Conservation (phyloP, 2,329 filamentous ascomycete genomes). For the Xylaria sp. region DNA sequence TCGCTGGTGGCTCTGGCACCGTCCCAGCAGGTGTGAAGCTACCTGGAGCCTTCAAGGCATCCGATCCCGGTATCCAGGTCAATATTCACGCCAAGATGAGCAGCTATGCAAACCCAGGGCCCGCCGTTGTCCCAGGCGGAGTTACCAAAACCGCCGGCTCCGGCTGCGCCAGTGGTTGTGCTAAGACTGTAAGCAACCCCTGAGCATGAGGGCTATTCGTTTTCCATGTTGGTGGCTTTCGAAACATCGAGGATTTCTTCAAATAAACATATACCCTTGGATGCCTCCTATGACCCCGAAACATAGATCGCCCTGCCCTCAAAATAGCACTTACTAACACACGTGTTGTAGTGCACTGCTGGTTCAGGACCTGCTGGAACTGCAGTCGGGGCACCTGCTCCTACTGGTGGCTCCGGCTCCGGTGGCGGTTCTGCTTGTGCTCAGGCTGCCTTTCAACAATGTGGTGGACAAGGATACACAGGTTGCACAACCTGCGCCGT, state of each 20-base stretch:
- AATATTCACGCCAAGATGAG: conserved; percentile 59
- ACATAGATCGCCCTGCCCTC: background rate
- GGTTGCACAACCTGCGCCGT: conserved; percentile 56
- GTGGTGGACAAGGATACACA: conserved; percentile 55
- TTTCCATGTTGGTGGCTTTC: background rate
- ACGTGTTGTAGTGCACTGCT: conserved; percentile 44
- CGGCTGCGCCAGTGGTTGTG: conserved; percentile 54
- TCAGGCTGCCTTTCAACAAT: conserved; percentile 53
- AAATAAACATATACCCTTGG: no score
- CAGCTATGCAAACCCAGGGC: conserved; percentile 58
- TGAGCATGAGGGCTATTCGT: background rate
- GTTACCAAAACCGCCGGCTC: conserved; percentile 55
- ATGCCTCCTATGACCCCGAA: background rate
- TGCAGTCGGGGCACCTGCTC: conserved; percentile 35
- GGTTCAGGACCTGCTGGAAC: conserved; percentile 49
- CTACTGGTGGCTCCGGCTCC: conserved; percentile 19
- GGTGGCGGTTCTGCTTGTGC: conserved; percentile 46
- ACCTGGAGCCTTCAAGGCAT: conserved; percentile 58
- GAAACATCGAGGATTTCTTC: background rate
- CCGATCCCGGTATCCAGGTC: conserved; percentile 59
- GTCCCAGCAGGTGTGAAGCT: conserved; percentile 50
- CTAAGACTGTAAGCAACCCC: conserved; percentile 45
- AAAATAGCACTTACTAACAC: background rate
- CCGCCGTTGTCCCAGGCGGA: conserved; percentile 55
- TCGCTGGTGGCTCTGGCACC: conserved; percentile 30